A percentile compares a stretch with the other conserved stretches of the same genome.
These are phyloP conservation scores for Apiospora phragmitis DNA, from an alignment of 2,329 filamentous ascomycete genomes.

Conservation along the genomic window DNA sequence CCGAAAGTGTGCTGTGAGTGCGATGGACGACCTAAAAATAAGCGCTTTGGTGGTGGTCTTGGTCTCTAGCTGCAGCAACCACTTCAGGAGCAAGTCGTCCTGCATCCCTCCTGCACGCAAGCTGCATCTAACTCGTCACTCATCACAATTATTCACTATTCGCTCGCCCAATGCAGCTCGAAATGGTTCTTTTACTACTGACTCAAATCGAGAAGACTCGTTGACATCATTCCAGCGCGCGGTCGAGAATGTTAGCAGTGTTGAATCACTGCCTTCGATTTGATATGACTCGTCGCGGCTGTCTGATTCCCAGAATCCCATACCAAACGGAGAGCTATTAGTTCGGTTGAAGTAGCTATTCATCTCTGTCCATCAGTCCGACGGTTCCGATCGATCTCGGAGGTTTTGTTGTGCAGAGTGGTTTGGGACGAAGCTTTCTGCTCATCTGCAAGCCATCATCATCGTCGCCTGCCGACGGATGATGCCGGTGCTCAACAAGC, in stretches of 20 bases:
- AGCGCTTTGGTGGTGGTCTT: not conserved
- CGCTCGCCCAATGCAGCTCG: not conserved
- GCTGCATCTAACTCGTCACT: not conserved
- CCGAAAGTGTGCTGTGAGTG: not conserved
- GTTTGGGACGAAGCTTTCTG: not conserved
- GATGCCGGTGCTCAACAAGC: not conserved
- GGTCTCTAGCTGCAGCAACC: not conserved
- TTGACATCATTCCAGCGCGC: not conserved
- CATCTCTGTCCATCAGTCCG: not conserved
- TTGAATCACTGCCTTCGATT: not conserved
- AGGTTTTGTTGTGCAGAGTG: not conserved
- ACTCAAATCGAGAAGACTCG: not conserved
- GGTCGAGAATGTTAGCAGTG: not conserved
- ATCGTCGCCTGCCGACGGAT: not conserved
- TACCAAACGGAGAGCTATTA: not conserved
- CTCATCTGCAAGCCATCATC: not conserved
- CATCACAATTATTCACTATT: not conserved
- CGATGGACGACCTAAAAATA: not conserved
- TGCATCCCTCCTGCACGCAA: not conserved
- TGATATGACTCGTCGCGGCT: not conserved
- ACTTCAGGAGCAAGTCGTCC: not conserved
- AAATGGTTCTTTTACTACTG: not conserved
- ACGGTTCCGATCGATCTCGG: not conserved
- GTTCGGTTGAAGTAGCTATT: not conserved
- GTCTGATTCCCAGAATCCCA: not conserved